These are phyloP conservation scores for Fistulinella prunicolor DNA, from an alignment of 768 basidiomycete species.

Conservation along the genomic window DNA sequence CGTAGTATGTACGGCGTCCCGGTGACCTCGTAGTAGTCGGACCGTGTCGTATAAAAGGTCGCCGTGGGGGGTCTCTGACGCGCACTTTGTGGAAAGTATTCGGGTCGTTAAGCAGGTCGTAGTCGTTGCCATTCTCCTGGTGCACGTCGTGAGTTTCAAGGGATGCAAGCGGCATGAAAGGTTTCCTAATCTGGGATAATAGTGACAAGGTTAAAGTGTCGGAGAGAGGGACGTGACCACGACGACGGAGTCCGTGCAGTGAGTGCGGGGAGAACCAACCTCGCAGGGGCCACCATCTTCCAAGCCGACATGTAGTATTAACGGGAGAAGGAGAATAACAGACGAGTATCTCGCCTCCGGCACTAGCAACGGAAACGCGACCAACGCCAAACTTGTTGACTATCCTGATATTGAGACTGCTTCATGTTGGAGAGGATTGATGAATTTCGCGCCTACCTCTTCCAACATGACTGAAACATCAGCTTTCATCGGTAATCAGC, in stretches of 20 bases:
- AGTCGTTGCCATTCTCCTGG: neutral
- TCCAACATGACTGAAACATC: no score
- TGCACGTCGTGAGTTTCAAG: slow-evolving; percentile 13
- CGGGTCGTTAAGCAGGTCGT: slow-evolving; percentile 7
- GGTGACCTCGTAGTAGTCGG: slow-evolving; percentile 72
- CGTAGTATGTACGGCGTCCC: slow-evolving; percentile 53
- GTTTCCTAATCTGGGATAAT: neutral
- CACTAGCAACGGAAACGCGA: no score
- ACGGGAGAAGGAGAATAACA: no score
- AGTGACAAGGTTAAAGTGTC: slow-evolving; percentile 12
- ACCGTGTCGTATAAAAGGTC: slow-evolving; percentile 80
- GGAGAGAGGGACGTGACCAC: neutral
- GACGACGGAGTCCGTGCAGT: slow-evolving; percentile 6
- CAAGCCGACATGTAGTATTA: no score
- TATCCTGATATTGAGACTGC: no score
- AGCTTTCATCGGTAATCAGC: no score
- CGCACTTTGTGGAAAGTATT: slow-evolving; percentile 1
- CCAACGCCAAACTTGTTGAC: no score
- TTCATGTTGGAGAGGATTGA: no score
- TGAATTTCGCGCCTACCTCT: no score
- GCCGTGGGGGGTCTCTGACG: slow-evolving; percentile 55
- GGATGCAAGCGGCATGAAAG: slow-evolving; percentile 29
- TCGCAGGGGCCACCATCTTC: slow-evolving; percentile 14
- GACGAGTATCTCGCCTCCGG: no score
- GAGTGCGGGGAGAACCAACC: slow-evolving; percentile 3